phyloP scores from a whole-genome alignment of 1,284 basidiomycete species.

The Leccinum subspadiceum region DNA sequence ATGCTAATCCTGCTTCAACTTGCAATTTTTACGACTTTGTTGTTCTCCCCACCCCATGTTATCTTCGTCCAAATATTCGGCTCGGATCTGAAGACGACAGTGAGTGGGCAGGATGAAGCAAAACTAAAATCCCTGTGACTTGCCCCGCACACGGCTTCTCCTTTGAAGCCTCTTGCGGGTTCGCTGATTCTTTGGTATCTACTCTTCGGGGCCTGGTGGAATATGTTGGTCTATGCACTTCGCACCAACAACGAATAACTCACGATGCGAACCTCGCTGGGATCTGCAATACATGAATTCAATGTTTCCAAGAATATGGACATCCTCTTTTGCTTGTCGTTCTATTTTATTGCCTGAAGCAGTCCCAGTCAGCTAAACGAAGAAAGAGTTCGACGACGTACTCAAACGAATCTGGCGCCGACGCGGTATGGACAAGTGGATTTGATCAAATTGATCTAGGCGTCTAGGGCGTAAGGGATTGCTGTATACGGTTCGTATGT shows the following conservation, averaged over 20 bases:
- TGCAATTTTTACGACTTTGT: constrained; percentile 11
- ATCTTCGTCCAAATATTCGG: constrained; percentile 30
- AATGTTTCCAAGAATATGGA: constrained; percentile 12
- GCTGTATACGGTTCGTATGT: neutral
- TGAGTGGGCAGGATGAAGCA: neutral
- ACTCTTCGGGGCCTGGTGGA: constrained; percentile 15
- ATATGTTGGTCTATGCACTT: neutral
- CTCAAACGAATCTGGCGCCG: constrained; percentile 8
- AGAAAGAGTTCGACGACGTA: neutral
- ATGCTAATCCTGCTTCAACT: neutral
- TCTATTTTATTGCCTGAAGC: constrained; percentile 7
- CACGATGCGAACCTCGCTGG: constrained; percentile 17
- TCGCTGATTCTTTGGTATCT: constrained; percentile 12
- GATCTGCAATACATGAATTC: constrained; percentile 25
- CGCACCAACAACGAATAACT: constrained; percentile 2
- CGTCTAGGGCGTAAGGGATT: constrained; percentile 5
- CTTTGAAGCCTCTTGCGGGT: constrained; percentile 19
- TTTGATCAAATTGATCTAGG: constrained; percentile 9
- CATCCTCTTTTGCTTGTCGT: constrained; percentile 7
- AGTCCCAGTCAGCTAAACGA: neutral
- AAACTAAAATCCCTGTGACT: neutral
- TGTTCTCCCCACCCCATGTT: constrained; percentile 28
- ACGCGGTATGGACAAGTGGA: neutral
- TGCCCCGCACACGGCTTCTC: constrained; percentile 22
- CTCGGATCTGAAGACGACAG: constrained; percentile 15